Evolutionary conservation across 805 yeast species (phyloP), one percentile per base, ranked within the genome.

Genomic region (Yarrowia keelungensis): DNA sequence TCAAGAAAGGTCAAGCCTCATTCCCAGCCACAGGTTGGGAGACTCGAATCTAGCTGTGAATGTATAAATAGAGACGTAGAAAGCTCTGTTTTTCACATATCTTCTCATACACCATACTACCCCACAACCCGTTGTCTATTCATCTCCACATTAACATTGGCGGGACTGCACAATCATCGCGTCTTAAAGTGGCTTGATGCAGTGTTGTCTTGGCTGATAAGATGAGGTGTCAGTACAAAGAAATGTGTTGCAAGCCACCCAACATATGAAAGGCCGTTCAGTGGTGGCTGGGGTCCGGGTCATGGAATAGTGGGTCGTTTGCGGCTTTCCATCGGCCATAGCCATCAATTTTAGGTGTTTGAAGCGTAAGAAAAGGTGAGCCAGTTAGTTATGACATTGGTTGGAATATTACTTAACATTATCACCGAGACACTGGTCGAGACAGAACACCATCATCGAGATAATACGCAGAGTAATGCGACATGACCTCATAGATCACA

Each of bases 251-350:
- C 45, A 53, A 53, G 59, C 59, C 59, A 53, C 59, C 22, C 41
- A 9, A 12, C 15, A 7, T 32, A 16, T 11, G 45, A 38, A 19
- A 14, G 5, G 36, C 36, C 32, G 12, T 39, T 22, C 45, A 53
- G 16, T 39, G 59, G 59, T 53, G 59, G 59, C 59, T 53, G 59
- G 14, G 26, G 9, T 19, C 59, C 59, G 59, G 26, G 59, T 53
- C 59, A 53, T 53, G 32, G n/a, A 14, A 8, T 16, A 16, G 26
- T 16, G 26, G 10, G 47, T 43, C 14, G 12, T 43, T 42, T 42
- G 32, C 36, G 36, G 36, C 51, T 47, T 26, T 47, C 36, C 11
- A 8, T 47, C 53, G 53, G 53, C 38, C 2, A 11, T 49, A 3
- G 12, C 22, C 53, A 39, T 19, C 5, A 15, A 14, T 38, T 36